Base-by-base conservation (phyloP, 768 basidiomycete species). In the Termitomyces eurrhizus region DNA sequence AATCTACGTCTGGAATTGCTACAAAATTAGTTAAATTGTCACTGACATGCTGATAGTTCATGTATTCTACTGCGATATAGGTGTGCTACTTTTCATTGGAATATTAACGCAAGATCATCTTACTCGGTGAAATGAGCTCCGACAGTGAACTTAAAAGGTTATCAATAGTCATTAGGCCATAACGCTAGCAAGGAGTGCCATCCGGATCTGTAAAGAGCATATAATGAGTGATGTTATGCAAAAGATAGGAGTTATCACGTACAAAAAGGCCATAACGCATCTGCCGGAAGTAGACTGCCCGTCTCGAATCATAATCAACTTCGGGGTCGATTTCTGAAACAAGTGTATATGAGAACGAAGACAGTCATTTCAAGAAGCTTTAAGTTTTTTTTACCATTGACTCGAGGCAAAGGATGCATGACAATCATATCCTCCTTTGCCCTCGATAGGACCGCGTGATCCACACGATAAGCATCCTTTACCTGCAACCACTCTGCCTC, bases 191-290 rank as follows among this genome's bases (percentile, higher is more conserved):
- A 92, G 80, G n/a, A 92, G 74, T 16, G 90, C 90, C 90, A 92
- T 92, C 46, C 89, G 85, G 66, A 90, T 82, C 88, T 90, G 68
- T 32, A 45, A 21, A 4, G 37, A 42, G 7, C 16, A 56, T 41
- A 33, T 4, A 12, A 8, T 4, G 42, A 55, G 48, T 57, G 21
- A 39, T 32, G 37, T 12, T 6, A 29, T 33, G 33, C 13, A n/a
- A 42, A 29, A 29, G 48, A 51, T 3, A 24, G 32, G 26, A 32
- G 46, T 44, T 35, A 48, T 52, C n/a, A 86, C 95, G 72, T 69
- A 98, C 95, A 71, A 94, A 98, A 63, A 98, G 89, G 50, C 96
- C 96, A 70, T 97, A 96, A 59, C 95, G 87, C 95, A 97, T 98
- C 70, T 98, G 95, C 42, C 96, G 87, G 89, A 98, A 98, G 76